These are phyloP conservation scores for Gracilariopsis chorda DNA, from an alignment of 23 red algal genomes.

Conservation along the genomic window DNA sequence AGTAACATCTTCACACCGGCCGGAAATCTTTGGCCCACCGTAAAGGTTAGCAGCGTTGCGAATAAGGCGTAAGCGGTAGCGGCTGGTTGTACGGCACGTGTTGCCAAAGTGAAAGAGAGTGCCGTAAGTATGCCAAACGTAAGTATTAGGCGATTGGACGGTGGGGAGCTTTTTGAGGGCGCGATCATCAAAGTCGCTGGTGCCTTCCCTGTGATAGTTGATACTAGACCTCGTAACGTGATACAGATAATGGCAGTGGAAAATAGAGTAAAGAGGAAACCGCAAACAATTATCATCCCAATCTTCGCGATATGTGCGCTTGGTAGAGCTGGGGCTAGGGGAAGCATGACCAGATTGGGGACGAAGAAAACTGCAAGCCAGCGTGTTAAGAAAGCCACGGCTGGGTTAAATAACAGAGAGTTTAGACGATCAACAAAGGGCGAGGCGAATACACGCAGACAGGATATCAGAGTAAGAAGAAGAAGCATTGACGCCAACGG, in stretches of 20 bases:
- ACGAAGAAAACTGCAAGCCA: constrained; percentile 99
- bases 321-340: constrained; percentile 57
- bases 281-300: constrained; percentile 53
- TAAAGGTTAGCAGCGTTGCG: constrained; percentile 78
- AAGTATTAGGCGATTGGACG: constrained; percentile 52
- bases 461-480: constrained; percentile 23
- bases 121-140: not conserved
- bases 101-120: constrained; percentile 1
- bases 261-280: constrained; percentile 58
- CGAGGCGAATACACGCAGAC: constrained; percentile 30
- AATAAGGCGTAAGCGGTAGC: constrained; percentile 52
- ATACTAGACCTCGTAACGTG: constrained; percentile 16
- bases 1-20: constrained; percentile 39
- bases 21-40: constrained; percentile 76
- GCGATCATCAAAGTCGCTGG: not conserved
- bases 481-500: constrained; percentile 75
- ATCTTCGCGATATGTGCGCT: constrained; percentile 62
- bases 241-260: constrained; percentile 49
- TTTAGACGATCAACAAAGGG: constrained; percentile 40
- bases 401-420: constrained; percentile 43
- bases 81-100: not conserved
- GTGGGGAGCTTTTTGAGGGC: not conserved
- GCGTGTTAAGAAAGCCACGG: constrained; percentile 57
- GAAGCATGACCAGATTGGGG: constrained; percentile 96
- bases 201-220: not conserved